phyloP scores from a whole-genome alignment of 1,284 basidiomycete genomes.

The Filobasidium uniguttulatum region DNA sequence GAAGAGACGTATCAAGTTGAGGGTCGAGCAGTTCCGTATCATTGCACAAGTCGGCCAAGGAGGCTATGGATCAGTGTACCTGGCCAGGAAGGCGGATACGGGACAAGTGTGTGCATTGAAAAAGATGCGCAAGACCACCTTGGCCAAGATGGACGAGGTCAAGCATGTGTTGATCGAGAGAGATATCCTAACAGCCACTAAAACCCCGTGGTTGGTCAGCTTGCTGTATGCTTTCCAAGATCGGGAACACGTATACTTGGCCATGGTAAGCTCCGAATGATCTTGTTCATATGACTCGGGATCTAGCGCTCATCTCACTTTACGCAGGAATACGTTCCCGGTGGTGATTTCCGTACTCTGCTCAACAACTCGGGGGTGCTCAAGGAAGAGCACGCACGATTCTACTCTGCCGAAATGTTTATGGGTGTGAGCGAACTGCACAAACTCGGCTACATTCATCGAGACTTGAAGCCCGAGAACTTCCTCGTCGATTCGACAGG shows the following conservation, averaged over 20 bases:
- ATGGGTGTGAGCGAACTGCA: conserved; percentile 78
- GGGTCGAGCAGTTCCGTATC: conserved; percentile 80
- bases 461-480: conserved; percentile 98
- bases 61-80: conserved; percentile 87
- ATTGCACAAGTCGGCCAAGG: conserved; percentile 95
- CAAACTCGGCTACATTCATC: conserved; percentile 91
- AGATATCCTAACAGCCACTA: conserved; percentile 87
- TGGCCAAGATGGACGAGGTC: conserved; percentile 95
- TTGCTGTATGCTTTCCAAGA: conserved; percentile 93
- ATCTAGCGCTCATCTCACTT: background rate
- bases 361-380: conserved; percentile 92
- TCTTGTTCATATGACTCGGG: background rate
- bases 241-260: conserved; percentile 72
- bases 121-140: conserved; percentile 83
- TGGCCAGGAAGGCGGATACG: conserved; percentile 79
- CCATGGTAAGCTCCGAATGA: conserved; percentile 48
- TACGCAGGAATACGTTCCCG: conserved; percentile 74
- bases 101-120: conserved; percentile 90
- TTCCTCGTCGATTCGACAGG: conserved; percentile 91
- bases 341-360: conserved; percentile 86
- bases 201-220: conserved; percentile 86
- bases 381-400: conserved; percentile 85
- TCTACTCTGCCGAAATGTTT: conserved; percentile 96
- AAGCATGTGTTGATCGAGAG: conserved; percentile 92
- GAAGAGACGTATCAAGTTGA: conserved; percentile 69